Percentiles rank a stretch among this genome's conserved stretches.
Conservation (phyloP, 1,284 basidiomycete genomes). For the Trametes pubescens region DNA sequence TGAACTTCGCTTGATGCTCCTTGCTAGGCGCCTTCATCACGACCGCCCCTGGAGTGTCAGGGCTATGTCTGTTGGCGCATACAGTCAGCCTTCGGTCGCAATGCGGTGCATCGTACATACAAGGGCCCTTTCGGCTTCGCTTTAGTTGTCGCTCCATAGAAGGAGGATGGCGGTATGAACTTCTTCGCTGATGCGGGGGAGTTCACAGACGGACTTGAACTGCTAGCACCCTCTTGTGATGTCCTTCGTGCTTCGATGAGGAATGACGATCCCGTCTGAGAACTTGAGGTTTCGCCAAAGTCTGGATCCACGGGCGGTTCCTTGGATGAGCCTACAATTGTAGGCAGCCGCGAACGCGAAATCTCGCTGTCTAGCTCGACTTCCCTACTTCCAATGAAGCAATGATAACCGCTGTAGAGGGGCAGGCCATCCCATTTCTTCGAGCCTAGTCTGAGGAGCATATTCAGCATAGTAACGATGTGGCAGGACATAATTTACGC, state of each 20-base stretch:
- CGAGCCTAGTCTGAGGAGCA: constrained; percentile 62
- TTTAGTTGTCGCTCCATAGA: constrained; percentile 61
- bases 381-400: constrained; percentile 65
- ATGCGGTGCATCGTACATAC: constrained; percentile 45
- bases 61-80: constrained; percentile 69
- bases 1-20: constrained; percentile 72
- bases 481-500: constrained; percentile 32
- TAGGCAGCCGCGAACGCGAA: constrained; percentile 58
- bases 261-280: constrained; percentile 28
- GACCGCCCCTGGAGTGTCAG: constrained; percentile 77
- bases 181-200: constrained; percentile 43
- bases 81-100: constrained; percentile 21
- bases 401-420: constrained; percentile 57
- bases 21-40: constrained; percentile 86
- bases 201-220: constrained; percentile 23
- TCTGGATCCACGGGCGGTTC: constrained; percentile 44
- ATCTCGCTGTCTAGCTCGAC: constrained; percentile 66
- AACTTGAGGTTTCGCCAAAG: constrained; percentile 28
- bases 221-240: constrained; percentile 24
- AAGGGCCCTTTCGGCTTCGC: constrained; percentile 58
- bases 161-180: constrained; percentile 65
- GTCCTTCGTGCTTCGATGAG: constrained; percentile 22
- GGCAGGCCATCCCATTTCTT: constrained; percentile 66
- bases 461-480: neutral
- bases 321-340: constrained; percentile 43